Conservation (phyloP, 352 stramenopile genomes). For the Phytopythium oedochilum region DNA sequence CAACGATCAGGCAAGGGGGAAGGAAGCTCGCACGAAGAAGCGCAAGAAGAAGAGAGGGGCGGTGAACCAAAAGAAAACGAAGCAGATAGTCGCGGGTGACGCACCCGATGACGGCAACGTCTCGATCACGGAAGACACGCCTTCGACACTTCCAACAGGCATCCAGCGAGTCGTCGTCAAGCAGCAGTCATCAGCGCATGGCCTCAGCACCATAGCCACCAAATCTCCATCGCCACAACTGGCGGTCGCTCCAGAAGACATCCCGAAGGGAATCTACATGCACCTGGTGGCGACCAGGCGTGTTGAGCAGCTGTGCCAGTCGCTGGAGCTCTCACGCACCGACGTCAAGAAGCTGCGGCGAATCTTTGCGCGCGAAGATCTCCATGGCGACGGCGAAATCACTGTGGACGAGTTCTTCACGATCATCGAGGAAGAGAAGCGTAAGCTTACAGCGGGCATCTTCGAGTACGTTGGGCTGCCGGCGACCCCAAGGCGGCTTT, state of each 20-base stretch:
- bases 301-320: constrained; percentile 47
- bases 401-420: constrained; percentile 59
- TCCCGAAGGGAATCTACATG: constrained; percentile 40
- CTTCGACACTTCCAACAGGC: neutral
- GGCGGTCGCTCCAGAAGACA: constrained; percentile 6
- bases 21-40: constrained; percentile 15
- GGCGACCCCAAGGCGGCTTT: constrained; percentile 22
- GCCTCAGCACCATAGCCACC: neutral
- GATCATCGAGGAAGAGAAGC: constrained; percentile 47
- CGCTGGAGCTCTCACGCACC: constrained; percentile 33
- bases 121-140: neutral
- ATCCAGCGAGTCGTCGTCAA: constrained; percentile 1
- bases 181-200: neutral
- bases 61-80: constrained; percentile 1
- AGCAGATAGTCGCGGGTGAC: neutral
- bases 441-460: constrained; percentile 46
- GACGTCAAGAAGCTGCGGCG: constrained; percentile 29
- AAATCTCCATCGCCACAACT: neutral
- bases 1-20: neutral
- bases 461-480: constrained; percentile 39
- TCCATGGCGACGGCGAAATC: constrained; percentile 40
- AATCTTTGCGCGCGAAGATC: constrained; percentile 42
- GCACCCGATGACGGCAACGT: neutral
- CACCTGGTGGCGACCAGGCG: constrained; percentile 43
- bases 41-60: neutral